Evolutionary conservation across 768 basidiomycete genomes (phyloP).

Genomic region (Postia placenta): DNA sequence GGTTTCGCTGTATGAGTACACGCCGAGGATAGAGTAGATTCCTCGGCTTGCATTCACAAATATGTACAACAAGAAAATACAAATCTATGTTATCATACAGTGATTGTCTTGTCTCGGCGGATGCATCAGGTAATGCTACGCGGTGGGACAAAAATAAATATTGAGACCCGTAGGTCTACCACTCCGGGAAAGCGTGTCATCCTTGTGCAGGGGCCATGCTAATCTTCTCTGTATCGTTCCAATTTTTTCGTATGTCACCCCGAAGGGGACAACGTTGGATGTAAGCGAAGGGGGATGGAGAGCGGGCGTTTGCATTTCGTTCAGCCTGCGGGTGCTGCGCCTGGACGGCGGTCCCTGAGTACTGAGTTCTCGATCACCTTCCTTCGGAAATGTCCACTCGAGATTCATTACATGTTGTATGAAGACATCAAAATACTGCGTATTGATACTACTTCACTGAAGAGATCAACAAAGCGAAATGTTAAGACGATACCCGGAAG

Average conservation of each 20-base stretch:
- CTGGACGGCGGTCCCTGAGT: not conserved
- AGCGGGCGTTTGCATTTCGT: not conserved
- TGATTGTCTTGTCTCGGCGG: not conserved
- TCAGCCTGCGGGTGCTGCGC: not conserved
- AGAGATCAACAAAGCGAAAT: too few species aligned
- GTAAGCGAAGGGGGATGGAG: not conserved
- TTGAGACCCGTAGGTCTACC: slow-evolving; percentile 50
- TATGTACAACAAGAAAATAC: not conserved
- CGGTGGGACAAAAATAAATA: slow-evolving; percentile 24
- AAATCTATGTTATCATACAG: not conserved
- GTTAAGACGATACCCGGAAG: too few species aligned
- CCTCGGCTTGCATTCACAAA: not conserved
- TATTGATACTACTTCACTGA: too few species aligned
- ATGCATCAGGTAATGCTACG: not conserved
- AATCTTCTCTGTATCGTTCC: slow-evolving; percentile 99
- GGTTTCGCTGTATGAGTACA: slow-evolving; percentile 47
- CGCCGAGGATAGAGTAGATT: slow-evolving; percentile 2
- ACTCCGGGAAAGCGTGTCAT: slow-evolving; percentile 99
- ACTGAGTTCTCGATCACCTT: not conserved
- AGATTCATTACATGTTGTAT: too few species aligned
- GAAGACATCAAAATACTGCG: too few species aligned
- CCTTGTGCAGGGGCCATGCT: slow-evolving; percentile 99
- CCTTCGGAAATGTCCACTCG: too few species aligned
- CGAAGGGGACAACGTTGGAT: slow-evolving; percentile 59
- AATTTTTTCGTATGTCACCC: slow-evolving; percentile 97